phyloP scores from a whole-genome alignment of 1,139 yeast species.

The Pichia sp. region DNA sequence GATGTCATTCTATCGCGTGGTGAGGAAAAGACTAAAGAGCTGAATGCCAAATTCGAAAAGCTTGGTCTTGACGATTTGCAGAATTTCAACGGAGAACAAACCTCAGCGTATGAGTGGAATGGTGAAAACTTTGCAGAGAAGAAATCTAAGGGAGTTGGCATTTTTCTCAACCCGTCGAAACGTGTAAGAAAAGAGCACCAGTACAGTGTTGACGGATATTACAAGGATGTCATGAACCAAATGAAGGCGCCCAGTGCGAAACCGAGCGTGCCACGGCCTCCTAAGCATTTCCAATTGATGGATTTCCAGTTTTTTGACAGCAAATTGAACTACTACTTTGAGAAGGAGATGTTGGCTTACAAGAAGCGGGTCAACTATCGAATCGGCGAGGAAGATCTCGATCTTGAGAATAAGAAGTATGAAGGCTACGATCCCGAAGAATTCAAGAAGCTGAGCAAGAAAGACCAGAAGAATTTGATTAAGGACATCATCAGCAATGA shows the following conservation, averaged over 20 bases:
- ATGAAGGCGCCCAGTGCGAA: conserved; percentile 37
- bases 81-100: conserved; percentile 71
- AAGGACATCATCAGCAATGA: conserved; percentile 47
- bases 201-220: conserved; percentile 82
- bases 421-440: conserved; percentile 42
- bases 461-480: conserved; percentile 35
- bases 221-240: conserved; percentile 67
- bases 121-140: conserved; percentile 87
- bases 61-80: conserved; percentile 90
- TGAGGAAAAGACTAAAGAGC: conserved; percentile 70
- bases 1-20: conserved; percentile 67
- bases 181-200: conserved; percentile 88
- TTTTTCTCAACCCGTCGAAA: conserved; percentile 86
- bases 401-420: conserved; percentile 44
- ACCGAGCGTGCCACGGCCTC: conserved; percentile 60
- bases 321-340: conserved; percentile 60
- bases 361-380: conserved; percentile 71
- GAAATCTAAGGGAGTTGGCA: conserved; percentile 45
- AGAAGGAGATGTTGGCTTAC: conserved; percentile 72
- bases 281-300: conserved; percentile 66
- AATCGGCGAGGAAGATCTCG: conserved; percentile 46
- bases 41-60: conserved; percentile 76
- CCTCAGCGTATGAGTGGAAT: conserved; percentile 93
- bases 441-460: conserved; percentile 38
- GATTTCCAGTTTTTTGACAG: conserved; percentile 88